A percentile compares a stretch with the other conserved stretches of the same genome.
These are phyloP conservation scores for Xylaria flabelliformis DNA, from an alignment of 495 filamentous ascomycete genomes.

Conservation along the genomic window DNA sequence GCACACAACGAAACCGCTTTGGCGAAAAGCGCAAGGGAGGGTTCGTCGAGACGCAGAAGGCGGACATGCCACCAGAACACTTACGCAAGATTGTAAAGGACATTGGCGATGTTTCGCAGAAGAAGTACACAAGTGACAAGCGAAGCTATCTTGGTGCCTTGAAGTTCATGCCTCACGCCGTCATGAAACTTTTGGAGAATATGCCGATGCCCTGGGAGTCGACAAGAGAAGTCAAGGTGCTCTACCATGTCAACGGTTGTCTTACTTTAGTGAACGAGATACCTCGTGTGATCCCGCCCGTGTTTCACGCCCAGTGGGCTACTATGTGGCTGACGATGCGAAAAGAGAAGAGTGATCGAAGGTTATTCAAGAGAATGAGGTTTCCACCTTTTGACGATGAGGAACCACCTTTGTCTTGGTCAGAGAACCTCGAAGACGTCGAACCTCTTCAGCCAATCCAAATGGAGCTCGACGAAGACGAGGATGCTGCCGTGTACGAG, in stretches of 20 bases:
- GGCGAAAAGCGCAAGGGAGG: conserved; percentile 96
- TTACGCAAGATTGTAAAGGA: conserved; percentile 97
- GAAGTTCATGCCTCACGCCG: conserved; percentile 99
- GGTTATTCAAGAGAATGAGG: conserved; percentile 98
- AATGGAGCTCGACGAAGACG: conserved; percentile 97
- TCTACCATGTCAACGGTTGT: conserved; percentile 98
- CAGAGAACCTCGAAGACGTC: conserved; percentile 98
- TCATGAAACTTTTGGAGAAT: conserved; percentile 97
- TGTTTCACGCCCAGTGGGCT: conserved; percentile 99
- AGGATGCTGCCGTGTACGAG: conserved; percentile 88
- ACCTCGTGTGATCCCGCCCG: conserved; percentile 95
- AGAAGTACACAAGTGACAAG: conserved; percentile 99
- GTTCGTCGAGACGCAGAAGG: conserved; percentile 97
- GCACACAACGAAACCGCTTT: conserved; percentile 89
- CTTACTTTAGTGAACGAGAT: conserved; percentile 97
- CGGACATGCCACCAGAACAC: conserved; percentile 98
- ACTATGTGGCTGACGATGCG: conserved; percentile 99
- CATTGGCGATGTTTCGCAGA: conserved; percentile 98
- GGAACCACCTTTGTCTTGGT: conserved; percentile 96
- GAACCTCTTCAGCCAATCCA: conserved; percentile 98
- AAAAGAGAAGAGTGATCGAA: conserved; percentile 93
- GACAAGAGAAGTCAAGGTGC: conserved; percentile 90
- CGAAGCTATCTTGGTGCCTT: conserved; percentile 95
- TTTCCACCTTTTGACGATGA: conserved; percentile 99
- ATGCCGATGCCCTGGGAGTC: conserved; percentile 99